Percentiles rank a stretch among this genome's conserved stretches.
phyloP scores from a whole-genome alignment of 1,284 basidiomycete species.

The Cutaneotrichosporon sp. region DNA sequence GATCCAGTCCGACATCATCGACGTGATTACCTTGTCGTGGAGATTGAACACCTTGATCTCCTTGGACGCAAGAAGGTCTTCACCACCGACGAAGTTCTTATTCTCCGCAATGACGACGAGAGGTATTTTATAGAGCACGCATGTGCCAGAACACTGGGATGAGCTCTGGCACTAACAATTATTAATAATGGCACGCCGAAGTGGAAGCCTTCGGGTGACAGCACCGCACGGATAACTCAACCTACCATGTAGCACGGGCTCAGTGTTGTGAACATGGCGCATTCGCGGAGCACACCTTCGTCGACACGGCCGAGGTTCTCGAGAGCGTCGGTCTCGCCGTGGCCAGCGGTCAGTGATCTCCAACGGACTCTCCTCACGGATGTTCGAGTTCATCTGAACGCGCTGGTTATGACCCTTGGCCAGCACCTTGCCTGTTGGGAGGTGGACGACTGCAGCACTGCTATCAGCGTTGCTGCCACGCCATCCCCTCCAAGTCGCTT shows the following conservation, averaged over 20 bases:
- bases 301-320: slow-evolving; percentile 34
- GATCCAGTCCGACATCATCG: slow-evolving; percentile 37
- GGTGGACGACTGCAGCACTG: slow-evolving; percentile 33
- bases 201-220: background rate
- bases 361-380: background rate
- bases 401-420: slow-evolving; percentile 36
- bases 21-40: slow-evolving; percentile 20
- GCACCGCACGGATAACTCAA: too few relatives aligned
- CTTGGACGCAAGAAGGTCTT: slow-evolving; percentile 18
- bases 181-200: background rate
- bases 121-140: slow-evolving; percentile 29
- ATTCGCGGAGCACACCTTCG: slow-evolving; percentile 28
- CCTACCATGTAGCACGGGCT: slow-evolving; percentile 26
- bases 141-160: slow-evolving; percentile 27
- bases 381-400: slow-evolving; percentile 30
- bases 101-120: slow-evolving; percentile 35
- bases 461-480: too few relatives aligned
- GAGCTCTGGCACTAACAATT: background rate
- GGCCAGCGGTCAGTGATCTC: slow-evolving; percentile 16
- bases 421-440: slow-evolving; percentile 30
- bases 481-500: too few relatives aligned
- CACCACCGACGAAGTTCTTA: slow-evolving; percentile 31
- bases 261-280: slow-evolving; percentile 33
- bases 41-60: slow-evolving; percentile 32
- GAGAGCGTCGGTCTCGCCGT: slow-evolving; percentile 37